Percentiles rank a stretch among this genome's conserved stretches.
Conservation (phyloP, 306 rosid species). For the Rosa chinensis region DNA sequence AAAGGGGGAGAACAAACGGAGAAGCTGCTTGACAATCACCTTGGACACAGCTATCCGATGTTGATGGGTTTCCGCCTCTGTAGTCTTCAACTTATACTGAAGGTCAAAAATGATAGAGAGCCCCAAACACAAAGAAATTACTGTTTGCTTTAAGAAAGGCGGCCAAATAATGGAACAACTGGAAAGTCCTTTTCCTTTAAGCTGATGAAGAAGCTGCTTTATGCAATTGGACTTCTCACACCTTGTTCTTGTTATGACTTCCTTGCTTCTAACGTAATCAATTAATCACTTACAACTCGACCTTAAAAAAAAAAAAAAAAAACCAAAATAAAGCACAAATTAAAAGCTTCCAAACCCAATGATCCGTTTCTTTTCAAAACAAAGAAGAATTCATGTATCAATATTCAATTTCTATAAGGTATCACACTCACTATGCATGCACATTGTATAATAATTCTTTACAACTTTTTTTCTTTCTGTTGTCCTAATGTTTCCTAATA, state of each 20-base stretch:
- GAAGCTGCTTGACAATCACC: neutral
- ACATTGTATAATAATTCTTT: neutral
- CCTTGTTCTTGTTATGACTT: neutral
- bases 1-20: neutral
- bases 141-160: too few species aligned
- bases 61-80: neutral
- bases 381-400: neutral
- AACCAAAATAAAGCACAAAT: neutral
- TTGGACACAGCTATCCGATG: neutral
- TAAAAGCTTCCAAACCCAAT: neutral
- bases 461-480: neutral
- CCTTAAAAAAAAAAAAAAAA: neutral
- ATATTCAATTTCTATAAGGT: neutral
- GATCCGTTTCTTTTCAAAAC: neutral
- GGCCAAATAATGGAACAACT: neutral
- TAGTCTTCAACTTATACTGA: neutral
- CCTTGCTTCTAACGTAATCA: neutral
- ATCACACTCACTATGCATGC: neutral
- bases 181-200: neutral
- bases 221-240: neutral
- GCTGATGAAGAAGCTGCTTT: neutral
- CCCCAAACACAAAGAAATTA: neutral
- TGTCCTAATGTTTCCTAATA: neutral
- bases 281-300: neutral
- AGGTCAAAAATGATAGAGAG: neutral